Conservation (phyloP, 169 alveolate genomes). For the Plasmodium reichenowi region DNA sequence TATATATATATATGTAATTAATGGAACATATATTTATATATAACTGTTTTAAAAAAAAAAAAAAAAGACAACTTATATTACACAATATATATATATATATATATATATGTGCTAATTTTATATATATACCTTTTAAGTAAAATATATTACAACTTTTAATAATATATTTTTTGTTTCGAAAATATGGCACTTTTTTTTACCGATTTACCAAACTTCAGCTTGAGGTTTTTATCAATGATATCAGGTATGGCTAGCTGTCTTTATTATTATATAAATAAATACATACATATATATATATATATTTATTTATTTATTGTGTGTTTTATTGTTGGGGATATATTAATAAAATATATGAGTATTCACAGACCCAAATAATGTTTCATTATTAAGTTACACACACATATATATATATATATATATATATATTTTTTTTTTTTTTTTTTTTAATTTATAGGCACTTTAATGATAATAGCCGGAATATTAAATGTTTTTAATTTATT, state of each 20-base stretch:
- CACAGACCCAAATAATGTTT: background rate
- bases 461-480: conserved; percentile 55
- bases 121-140: background rate
- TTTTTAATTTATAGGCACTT: background rate
- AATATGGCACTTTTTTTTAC: conserved; percentile 25
- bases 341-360: background rate
- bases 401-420: background rate
- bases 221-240: conserved; percentile 37
- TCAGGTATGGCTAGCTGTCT: conserved; percentile 31
- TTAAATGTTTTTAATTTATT: conserved; percentile 43
- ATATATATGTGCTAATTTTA: too few species aligned
- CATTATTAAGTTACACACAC: background rate
- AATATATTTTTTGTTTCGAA: conserved; percentile 23
- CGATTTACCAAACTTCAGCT: conserved; percentile 33
- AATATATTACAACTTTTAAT: background rate
- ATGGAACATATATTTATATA: too few species aligned
- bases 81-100: background rate
- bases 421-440: background rate
- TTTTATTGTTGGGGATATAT: background rate
- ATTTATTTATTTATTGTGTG: background rate
- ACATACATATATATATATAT: background rate
- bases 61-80: background rate
- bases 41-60: background rate
- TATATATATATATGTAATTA: too few species aligned
- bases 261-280: background rate